Evolutionary conservation across 164 flowering plant species (phyloP).

Genomic region (Stephania yunnanensis): DNA sequence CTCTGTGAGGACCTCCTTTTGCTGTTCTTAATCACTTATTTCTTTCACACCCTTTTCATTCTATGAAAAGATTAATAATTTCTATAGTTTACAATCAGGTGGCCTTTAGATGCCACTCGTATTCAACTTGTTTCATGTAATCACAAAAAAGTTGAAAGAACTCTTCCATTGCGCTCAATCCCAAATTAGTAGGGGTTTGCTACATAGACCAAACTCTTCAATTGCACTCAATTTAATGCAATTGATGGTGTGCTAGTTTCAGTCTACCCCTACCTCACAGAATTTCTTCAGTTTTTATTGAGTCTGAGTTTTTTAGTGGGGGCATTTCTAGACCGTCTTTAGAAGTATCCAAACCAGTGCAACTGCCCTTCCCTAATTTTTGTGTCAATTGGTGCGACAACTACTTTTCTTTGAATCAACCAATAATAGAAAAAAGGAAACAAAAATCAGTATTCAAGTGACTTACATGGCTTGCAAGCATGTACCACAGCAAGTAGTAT

Average conservation of each 20-base stretch:
- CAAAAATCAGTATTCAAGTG: not conserved
- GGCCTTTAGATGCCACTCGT: not conserved
- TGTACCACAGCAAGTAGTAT: conserved; percentile 79
- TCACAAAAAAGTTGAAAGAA: not conserved
- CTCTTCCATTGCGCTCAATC: too few species aligned
- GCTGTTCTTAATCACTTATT: not conserved
- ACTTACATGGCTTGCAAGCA: conserved; percentile 99
- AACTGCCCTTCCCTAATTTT: too few species aligned
- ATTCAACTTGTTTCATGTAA: not conserved
- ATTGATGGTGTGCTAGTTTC: too few species aligned
- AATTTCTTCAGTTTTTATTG: too few species aligned
- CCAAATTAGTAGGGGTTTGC: too few species aligned
- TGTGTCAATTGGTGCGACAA: too few species aligned
- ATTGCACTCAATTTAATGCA: too few species aligned
- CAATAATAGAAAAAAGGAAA: not conserved
- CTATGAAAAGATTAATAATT: not conserved
- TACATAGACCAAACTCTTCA: too few species aligned
- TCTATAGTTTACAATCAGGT: not conserved
- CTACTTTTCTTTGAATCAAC: not conserved
- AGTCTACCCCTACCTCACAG: too few species aligned
- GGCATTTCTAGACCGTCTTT: too few species aligned
- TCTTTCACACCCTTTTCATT: not conserved
- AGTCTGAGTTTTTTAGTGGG: too few species aligned
- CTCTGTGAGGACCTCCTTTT: not conserved
- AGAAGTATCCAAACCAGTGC: too few species aligned